Evolutionary conservation across 768 basidiomycete genomes (phyloP).

Genomic region (Zangia roseola): DNA sequence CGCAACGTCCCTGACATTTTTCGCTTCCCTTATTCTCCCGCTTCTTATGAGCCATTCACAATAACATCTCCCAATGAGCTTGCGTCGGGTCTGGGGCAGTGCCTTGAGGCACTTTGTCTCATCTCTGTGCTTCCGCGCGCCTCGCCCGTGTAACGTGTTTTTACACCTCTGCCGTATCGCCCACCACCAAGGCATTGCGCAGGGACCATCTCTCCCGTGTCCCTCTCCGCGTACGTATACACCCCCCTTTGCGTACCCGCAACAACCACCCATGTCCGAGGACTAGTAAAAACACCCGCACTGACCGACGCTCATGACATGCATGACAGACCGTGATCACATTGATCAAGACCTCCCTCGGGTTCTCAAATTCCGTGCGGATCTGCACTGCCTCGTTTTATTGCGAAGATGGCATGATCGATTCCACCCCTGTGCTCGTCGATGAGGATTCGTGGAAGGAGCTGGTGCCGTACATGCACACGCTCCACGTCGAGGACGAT

Average conservation of each 20-base stretch:
- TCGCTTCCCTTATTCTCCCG: background rate
- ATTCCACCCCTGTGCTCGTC: constrained; percentile 20
- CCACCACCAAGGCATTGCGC: constrained; percentile 28
- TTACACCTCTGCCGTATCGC: constrained; percentile 17
- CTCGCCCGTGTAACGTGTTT: constrained; percentile 28
- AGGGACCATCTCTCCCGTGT: constrained; percentile 32
- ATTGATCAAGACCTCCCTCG: constrained; percentile 24
- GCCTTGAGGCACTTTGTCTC: constrained; percentile 33
- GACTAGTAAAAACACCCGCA: too few relatives aligned
- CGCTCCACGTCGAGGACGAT: constrained; percentile 31
- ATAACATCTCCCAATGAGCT: constrained; percentile 33
- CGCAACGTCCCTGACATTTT: background rate
- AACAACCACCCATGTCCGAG: background rate
- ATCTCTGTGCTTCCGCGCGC: constrained; percentile 28
- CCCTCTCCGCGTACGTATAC: constrained; percentile 33
- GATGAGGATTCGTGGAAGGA: constrained; percentile 35
- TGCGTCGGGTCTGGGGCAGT: constrained; percentile 32
- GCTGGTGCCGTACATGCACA: constrained; percentile 31
- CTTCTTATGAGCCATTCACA: constrained; percentile 25
- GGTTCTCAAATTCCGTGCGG: constrained; percentile 19
- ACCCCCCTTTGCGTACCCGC: too few relatives aligned
- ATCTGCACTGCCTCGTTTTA: constrained; percentile 27
- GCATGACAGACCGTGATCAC: constrained; percentile 21
- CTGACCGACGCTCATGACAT: too few relatives aligned
- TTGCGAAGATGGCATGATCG: constrained; percentile 30